Conservation (phyloP, 805 yeast genomes). For the Sugiyamaella boreocaroliniensis region DNA sequence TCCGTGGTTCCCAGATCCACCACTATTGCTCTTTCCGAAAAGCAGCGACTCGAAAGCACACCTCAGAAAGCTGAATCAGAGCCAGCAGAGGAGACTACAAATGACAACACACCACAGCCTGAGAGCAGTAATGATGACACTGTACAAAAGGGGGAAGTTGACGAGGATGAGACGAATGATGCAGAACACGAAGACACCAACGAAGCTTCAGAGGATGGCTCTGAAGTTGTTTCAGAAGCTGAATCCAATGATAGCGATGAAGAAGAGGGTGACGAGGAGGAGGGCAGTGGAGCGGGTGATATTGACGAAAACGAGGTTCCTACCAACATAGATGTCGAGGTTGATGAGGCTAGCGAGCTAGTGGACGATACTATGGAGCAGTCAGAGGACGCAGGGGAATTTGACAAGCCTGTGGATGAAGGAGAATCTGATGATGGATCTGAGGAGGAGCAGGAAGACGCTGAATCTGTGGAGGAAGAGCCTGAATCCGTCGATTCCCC, state of each 20-base stretch:
- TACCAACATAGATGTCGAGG: slow-evolving; percentile 5
- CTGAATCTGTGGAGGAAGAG: neutral
- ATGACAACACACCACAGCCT: neutral
- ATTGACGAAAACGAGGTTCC: slow-evolving; percentile 1
- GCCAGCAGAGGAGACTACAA: slow-evolving; percentile 11
- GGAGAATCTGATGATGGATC: neutral
- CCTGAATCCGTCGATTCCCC: neutral
- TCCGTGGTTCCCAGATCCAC: slow-evolving; percentile 12
- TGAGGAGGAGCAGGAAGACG: neutral
- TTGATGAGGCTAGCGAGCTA: slow-evolving; percentile 3
- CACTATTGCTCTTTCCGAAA: slow-evolving; percentile 2
- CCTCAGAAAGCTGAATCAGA: neutral
- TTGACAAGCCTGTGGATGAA: neutral
- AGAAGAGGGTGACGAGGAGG: neutral
- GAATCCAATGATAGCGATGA: slow-evolving; percentile 1
- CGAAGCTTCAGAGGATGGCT: neutral
- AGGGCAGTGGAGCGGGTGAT: no score
- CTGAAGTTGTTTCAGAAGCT: neutral
- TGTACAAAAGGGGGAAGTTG: slow-evolving; percentile 13
- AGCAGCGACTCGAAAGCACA: neutral
- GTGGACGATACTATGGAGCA: neutral
- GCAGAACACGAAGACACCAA: slow-evolving; percentile 7
- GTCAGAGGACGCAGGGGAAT: neutral
- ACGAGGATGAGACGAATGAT: slow-evolving; percentile 6
- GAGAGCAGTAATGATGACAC: slow-evolving; percentile 13